Base-by-base conservation (phyloP, 768 basidiomycete genomes). In the Boletus bicolor region DNA sequence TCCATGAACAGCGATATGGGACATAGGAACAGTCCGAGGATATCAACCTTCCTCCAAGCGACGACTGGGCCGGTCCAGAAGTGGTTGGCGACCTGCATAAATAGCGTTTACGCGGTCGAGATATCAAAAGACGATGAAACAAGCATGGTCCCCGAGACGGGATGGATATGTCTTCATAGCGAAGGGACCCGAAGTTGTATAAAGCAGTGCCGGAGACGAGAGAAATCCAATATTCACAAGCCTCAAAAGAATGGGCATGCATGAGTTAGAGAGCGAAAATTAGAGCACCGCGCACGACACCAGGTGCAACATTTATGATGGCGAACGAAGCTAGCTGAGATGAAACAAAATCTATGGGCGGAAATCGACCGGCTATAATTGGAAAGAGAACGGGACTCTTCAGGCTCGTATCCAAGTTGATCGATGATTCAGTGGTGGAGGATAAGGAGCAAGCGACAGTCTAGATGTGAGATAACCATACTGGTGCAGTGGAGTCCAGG, bases 131-230 rank as follows among this genome's bases (percentile, higher is more conserved):
- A 61, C 59, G 61, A 67, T 57, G 56, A 64, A 66, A 67, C 53
- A 65, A 62, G 63, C 67, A 69, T 66, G 70, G 68, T 73, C 74
- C 77, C 74, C 73, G 65, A 71, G 81, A 83, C 82, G 76, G 82
- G 79, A 83, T 81, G 82, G 78, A 84, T 83, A 83, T 79, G 82
- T 83, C 82, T 80, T 71, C 68, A 73, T 70, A 67, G 56, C 64
- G 65, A 49, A 59, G 58, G 66, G 62, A 64, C 63, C 65, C 54
- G 47, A 64, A 59, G 28, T 59, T 52, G 58, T 59, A 64, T 70
- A 56, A 59, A 53, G 62, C 62, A 66, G 34, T 50, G 55, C 49
- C 57, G 43, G 53, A 55, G 59, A 67, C 60, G 58, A 63, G 63
- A 64, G 50, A 58, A 62, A 61, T 65, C 70, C 72, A 65, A 65